These are phyloP conservation scores for Leavenworthia alabamica DNA, from an alignment of 345 rosid species.

Conservation along the genomic window DNA sequence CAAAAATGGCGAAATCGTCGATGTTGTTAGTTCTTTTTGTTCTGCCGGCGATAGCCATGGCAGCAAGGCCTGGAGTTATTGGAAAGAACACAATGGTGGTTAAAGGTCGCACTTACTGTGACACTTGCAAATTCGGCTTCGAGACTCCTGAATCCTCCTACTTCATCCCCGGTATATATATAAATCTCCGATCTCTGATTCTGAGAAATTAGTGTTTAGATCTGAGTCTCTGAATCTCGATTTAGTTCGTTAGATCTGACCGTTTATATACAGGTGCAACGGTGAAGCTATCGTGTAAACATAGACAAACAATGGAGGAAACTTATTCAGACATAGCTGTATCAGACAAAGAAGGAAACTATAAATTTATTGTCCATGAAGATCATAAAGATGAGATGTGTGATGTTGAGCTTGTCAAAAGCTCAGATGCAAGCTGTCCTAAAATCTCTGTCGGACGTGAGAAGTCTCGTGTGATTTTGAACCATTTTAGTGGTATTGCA, in stretches of 20 bases:
- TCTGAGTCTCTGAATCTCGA: neutral
- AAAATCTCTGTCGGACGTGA: slow-evolving; percentile 56
- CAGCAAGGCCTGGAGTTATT: slow-evolving; percentile 33
- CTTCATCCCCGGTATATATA: slow-evolving; percentile 46
- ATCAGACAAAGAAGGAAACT: slow-evolving; percentile 55
- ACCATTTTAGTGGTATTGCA: slow-evolving; percentile 59
- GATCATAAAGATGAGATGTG: slow-evolving; percentile 70
- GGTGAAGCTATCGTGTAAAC: slow-evolving; percentile 55
- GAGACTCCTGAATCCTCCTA: slow-evolving; percentile 60
- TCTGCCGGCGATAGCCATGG: slow-evolving; percentile 50
- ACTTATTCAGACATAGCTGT: slow-evolving; percentile 38
- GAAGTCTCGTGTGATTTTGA: slow-evolving; percentile 68
- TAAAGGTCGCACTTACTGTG: slow-evolving; percentile 70
- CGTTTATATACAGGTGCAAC: too few species aligned
- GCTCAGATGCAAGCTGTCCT: slow-evolving; percentile 43
- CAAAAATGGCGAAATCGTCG: slow-evolving; percentile 47
- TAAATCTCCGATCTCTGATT: neutral
- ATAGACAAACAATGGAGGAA: slow-evolving; percentile 44
- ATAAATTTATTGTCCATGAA: slow-evolving; percentile 47
- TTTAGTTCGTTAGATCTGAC: slow-evolving; percentile 3
- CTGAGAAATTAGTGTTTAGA: neutral
- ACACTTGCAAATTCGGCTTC: slow-evolving; percentile 75
- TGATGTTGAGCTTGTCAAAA: slow-evolving; percentile 55
- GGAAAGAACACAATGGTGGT: slow-evolving; percentile 39
- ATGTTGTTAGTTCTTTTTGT: slow-evolving; percentile 49